Percentiles rank a stretch among this genome's conserved stretches.
Conservation (phyloP, 163 green algal genomes). For the Scenedesmus sp. region DNA sequence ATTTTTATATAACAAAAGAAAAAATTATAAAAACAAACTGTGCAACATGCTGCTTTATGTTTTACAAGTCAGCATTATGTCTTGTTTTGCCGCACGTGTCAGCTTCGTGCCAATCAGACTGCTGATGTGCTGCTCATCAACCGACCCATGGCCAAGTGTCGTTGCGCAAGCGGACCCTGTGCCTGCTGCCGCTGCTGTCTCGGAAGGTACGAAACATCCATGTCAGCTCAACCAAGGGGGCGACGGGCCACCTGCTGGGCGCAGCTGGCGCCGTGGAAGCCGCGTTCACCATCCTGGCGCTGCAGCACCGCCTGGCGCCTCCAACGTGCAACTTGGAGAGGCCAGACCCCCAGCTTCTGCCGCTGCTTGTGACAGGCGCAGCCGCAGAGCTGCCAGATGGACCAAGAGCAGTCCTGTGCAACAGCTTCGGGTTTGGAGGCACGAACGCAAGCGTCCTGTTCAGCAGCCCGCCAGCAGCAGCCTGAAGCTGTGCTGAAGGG, state of each 20-base stretch:
- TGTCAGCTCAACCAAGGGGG: slow-evolving; percentile 95
- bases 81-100: no score
- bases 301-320: slow-evolving; percentile 76
- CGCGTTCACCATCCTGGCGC: slow-evolving; percentile 87
- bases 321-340: slow-evolving; percentile 86
- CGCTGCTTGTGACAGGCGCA: slow-evolving; percentile 51
- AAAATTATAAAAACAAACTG: no score
- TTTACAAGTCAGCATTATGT: no score
- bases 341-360: slow-evolving; percentile 68
- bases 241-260: slow-evolving; percentile 94
- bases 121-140: no score
- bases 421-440: slow-evolving; percentile 97
- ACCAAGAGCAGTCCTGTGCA: slow-evolving; percentile 80
- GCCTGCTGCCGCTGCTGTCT: neutral
- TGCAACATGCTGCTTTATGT: no score
- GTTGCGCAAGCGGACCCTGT: no score
- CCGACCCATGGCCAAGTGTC: neutral
- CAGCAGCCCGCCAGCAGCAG: slow-evolving; percentile 55
- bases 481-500: no score
- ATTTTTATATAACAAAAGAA: no score
- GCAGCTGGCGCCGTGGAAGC: slow-evolving; percentile 93
- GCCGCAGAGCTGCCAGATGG: slow-evolving; percentile 18
- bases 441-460: slow-evolving; percentile 92
- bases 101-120: no score
- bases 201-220: slow-evolving; percentile 22